Evolutionary conservation across 306 rosid genomes (phyloP).

Genomic region (Sicyos baderoa): DNA sequence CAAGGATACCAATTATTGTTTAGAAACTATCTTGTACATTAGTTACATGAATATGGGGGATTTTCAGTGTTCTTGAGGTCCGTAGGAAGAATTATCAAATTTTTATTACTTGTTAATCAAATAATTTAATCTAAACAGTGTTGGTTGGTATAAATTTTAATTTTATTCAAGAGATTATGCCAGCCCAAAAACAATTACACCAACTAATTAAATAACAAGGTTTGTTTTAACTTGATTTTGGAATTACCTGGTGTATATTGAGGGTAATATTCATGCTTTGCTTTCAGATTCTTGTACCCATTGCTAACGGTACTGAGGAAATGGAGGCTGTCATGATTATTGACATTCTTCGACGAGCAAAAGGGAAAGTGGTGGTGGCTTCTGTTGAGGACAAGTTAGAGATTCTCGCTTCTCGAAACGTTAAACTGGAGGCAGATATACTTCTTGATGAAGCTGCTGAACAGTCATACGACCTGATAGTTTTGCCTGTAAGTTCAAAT

Average conservation of each 20-base stretch:
- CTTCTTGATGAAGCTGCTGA: conserved; percentile 68
- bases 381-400: conserved; percentile 66
- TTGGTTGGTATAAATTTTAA: not conserved
- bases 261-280: conserved; percentile 20
- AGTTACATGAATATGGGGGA: not conserved
- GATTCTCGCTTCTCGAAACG: conserved; percentile 62
- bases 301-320: conserved; percentile 85
- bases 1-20: not conserved
- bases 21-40: not conserved
- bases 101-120: not conserved
- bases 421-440: conserved; percentile 74
- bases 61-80: conserved; percentile 11
- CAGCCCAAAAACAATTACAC: not conserved
- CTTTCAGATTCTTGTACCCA: conserved; percentile 78
- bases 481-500: conserved; percentile 61
- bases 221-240: not conserved
- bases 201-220: not conserved
- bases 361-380: conserved; percentile 82
- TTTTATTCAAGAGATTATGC: not conserved
- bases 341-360: conserved; percentile 68
- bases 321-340: conserved; percentile 84
- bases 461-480: conserved; percentile 64
- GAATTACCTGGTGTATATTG: conserved; percentile 11
- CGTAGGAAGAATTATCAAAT: not conserved
- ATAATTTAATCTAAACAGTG: not conserved